Evolutionary conservation across 352 stramenopile genomes (phyloP).

Genomic region (Pythium vanterpoolii): DNA sequence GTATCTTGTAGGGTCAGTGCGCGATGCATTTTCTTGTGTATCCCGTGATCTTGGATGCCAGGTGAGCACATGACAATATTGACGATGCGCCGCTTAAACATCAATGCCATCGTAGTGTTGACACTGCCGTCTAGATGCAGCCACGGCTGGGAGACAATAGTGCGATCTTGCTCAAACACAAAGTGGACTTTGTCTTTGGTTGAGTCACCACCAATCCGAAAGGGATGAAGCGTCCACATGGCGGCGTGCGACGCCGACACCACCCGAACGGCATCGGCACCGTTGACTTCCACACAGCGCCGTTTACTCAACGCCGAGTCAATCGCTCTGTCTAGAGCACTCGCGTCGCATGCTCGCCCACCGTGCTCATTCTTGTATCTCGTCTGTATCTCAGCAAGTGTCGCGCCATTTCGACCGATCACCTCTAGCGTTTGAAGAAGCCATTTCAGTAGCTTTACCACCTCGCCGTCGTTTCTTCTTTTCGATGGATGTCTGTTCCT

Average conservation of each 20-base stretch:
- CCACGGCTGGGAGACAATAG: slow-evolving; percentile 65
- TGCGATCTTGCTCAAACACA: slow-evolving; percentile 57
- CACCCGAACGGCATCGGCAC: slow-evolving; percentile 49
- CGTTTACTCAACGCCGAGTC: slow-evolving; percentile 35
- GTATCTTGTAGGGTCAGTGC: slow-evolving; percentile 71
- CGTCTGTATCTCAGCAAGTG: slow-evolving; percentile 3
- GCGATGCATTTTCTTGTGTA: slow-evolving; percentile 74
- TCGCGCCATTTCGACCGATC: slow-evolving; percentile 13
- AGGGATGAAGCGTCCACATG: slow-evolving; percentile 64
- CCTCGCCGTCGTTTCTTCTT: not conserved
- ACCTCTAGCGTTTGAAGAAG: slow-evolving; percentile 4
- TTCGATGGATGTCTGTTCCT: not conserved
- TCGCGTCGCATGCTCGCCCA: not conserved
- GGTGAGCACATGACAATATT: slow-evolving; percentile 78
- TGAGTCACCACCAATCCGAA: slow-evolving; percentile 40
- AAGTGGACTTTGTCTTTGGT: slow-evolving; percentile 65
- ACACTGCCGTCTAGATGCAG: slow-evolving; percentile 64
- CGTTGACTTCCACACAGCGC: slow-evolving; percentile 60
- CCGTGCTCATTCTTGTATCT: not conserved
- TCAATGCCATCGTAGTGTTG: slow-evolving; percentile 50
- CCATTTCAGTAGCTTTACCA: slow-evolving; percentile 1
- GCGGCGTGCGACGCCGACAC: slow-evolving; percentile 40
- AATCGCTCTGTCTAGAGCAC: slow-evolving; percentile 27
- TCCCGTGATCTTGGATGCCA: slow-evolving; percentile 50
- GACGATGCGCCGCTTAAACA: slow-evolving; percentile 73